These are phyloP conservation scores for Fusarium sp. DNA, from an alignment of 2,329 filamentous ascomycete genomes.

Conservation along the genomic window DNA sequence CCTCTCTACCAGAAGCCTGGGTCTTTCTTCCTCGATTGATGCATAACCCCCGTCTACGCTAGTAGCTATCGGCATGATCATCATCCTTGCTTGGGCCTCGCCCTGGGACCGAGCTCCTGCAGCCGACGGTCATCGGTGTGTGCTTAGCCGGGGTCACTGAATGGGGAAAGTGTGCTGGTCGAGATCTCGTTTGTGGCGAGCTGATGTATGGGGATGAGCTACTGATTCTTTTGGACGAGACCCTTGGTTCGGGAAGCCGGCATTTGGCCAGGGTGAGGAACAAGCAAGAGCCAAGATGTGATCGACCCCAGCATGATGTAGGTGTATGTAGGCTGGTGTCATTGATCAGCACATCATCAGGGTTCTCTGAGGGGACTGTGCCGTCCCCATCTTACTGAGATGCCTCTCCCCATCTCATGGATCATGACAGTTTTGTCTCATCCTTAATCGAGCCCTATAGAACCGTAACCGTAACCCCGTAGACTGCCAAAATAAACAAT, in stretches of 20 bases:
- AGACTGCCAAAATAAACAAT: neutral
- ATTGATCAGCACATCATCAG: neutral
- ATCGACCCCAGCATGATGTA: neutral
- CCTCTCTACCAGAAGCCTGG: neutral
- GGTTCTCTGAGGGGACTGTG: neutral
- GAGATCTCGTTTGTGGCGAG: neutral
- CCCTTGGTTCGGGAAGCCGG: neutral
- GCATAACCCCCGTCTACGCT: neutral
- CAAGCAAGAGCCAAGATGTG: neutral
- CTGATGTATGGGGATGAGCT: neutral
- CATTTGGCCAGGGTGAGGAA: neutral
- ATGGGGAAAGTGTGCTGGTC: neutral
- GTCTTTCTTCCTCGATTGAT: neutral
- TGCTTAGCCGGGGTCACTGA: neutral
- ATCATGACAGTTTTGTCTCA: neutral
- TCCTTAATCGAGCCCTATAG: neutral
- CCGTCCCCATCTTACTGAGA: neutral
- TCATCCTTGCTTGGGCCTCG: neutral
- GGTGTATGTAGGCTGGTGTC: neutral
- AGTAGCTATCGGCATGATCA: neutral
- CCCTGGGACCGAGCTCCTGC: neutral
- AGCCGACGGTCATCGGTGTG: neutral
- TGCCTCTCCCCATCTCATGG: neutral
- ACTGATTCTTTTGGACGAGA: neutral
- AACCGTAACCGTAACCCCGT: neutral